Conservation (phyloP, 441 rosid species). For the Flueggea neowawraea region DNA sequence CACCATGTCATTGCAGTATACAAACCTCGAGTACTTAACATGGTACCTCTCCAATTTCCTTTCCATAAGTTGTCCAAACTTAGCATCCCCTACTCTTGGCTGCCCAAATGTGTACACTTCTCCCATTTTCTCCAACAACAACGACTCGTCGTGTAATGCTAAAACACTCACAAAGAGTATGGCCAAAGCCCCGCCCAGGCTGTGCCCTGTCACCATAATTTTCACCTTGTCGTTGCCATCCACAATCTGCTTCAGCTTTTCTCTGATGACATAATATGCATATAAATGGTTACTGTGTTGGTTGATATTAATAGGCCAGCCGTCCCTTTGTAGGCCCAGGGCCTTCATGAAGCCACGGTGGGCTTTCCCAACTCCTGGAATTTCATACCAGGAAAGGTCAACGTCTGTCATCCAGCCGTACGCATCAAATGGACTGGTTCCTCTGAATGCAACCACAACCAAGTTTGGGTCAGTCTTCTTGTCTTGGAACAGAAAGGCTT, state of each 20-base stretch:
- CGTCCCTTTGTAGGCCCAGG: conserved; percentile 58
- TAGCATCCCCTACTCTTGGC: conserved; percentile 76
- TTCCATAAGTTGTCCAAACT: conserved; percentile 56
- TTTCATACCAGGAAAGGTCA: conserved; percentile 65
- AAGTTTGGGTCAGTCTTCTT: conserved; percentile 36
- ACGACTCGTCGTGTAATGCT: conserved; percentile 48
- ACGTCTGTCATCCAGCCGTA: conserved; percentile 53
- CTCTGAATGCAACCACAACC: conserved; percentile 64
- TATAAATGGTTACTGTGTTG: conserved; percentile 6
- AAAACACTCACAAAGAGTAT: conserved; percentile 50
- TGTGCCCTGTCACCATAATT: conserved; percentile 75
- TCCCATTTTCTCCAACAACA: conserved; percentile 50
- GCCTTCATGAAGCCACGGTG: conserved; percentile 82
- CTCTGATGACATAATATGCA: conserved; percentile 58
- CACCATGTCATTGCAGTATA: conserved; percentile 69
- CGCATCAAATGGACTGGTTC: conserved; percentile 67
- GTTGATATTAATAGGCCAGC: conserved; percentile 45
- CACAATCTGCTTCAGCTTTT: conserved; percentile 36
- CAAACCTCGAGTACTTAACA: conserved; percentile 52
- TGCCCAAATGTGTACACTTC: conserved; percentile 86
- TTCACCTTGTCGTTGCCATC: conserved; percentile 32
- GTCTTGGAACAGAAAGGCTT: conserved; percentile 55
- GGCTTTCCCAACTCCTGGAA: conserved; percentile 42
- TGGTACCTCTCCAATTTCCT: conserved; percentile 26
- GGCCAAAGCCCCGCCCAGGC: conserved; percentile 80